Base-by-base conservation (phyloP, 2,329 filamentous ascomycete species). In the Aspergillus sp. region DNA sequence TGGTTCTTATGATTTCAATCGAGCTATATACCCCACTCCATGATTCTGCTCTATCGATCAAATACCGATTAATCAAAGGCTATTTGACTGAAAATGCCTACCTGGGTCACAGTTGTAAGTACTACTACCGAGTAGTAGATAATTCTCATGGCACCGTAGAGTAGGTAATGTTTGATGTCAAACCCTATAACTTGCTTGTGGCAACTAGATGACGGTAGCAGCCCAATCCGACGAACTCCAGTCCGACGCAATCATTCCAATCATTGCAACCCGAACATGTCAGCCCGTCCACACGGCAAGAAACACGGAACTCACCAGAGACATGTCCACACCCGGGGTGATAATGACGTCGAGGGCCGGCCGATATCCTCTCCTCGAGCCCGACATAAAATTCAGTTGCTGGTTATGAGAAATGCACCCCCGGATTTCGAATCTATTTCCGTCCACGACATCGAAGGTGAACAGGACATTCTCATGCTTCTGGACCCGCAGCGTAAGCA, bases 301-400 rank as follows among this genome's bases (percentile, higher is more conserved):
- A 2, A n/a, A 13, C n/a, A n/a, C 12, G 14, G 15, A 11, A 37
- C 45, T 33, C 33, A 51, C 48, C 41, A 51, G 26, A 4, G 47
- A 37, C 19, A 47, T 36, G 35, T 51, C 48, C n/a, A 51, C 46
- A 3, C 47, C 44, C 6, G 44, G 34, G 13, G 39, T 47, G 22
- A 51, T 31, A 25, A 42, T 33, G 4, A 51, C 30, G 36, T 51
- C 48, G 36, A 51, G 24, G 7, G 42, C 47, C n/a, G 48, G 47
- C 11, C 48, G 40, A 37, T 44, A 45, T 4, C 40, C 39, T 27
- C 32, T 29, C 15, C 36, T 40, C 30, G 42, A 39, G n/a, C 38
- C 36, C 8, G 41, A 33, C 32, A 43, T 26, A 4, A 40, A 34
- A n/a, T n/a, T n/a, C 30, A 45, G 15, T 7, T 22, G 37, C 15